Conservation (phyloP, 768 basidiomycete genomes). For the Collybia sordida region DNA sequence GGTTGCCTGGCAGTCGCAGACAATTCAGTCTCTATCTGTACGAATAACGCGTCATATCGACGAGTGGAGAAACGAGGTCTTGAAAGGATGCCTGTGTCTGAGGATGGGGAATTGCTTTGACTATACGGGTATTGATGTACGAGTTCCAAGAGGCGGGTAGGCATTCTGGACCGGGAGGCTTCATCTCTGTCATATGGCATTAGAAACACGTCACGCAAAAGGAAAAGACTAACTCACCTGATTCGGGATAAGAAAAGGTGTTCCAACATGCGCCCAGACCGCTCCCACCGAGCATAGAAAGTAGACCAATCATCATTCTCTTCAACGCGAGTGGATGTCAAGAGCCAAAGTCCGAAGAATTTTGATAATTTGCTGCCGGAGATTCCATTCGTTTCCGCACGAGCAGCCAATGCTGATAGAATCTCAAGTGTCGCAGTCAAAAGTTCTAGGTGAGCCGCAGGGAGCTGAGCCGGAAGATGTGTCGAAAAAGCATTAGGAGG, state of each 20-base stretch:
- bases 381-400: conserved; percentile 68
- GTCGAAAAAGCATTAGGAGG: conserved; percentile 64
- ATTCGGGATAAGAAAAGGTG: conserved; percentile 75
- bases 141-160: conserved; percentile 68
- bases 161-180: conserved; percentile 52
- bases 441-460: conserved; percentile 56
- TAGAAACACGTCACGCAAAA: conserved; percentile 1
- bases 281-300: conserved; percentile 78
- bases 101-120: conserved; percentile 24
- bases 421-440: conserved; percentile 58
- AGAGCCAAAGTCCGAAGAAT: conserved; percentile 72
- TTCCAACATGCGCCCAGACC: conserved; percentile 68
- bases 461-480: conserved; percentile 58
- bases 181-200: conserved; percentile 50
- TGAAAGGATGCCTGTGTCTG: conserved; percentile 48
- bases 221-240: conserved; percentile 42
- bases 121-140: conserved; percentile 69
- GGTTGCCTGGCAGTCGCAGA: conserved; percentile 33
- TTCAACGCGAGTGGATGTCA: conserved; percentile 47
- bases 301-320: conserved; percentile 56
- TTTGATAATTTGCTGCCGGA: conserved; percentile 80
- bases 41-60: conserved; percentile 60
- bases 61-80: conserved; percentile 71
- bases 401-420: conserved; percentile 69
- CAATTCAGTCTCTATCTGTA: conserved; percentile 62